Conservation (phyloP, 768 basidiomycete genomes). For the Boletus pseudo-olivaceus region DNA sequence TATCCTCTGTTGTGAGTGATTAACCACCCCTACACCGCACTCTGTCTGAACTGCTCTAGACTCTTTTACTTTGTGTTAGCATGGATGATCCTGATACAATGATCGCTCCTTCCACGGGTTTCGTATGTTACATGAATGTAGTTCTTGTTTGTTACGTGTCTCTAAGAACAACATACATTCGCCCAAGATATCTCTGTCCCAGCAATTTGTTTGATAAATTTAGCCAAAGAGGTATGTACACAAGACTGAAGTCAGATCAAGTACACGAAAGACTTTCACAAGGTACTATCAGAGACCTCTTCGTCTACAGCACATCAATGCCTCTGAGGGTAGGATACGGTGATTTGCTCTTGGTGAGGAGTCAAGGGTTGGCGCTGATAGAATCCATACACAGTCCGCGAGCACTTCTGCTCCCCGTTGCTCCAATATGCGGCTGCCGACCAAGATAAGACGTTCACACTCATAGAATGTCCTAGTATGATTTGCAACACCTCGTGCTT, state of each 20-base stretch:
- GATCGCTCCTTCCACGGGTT: conserved; percentile 3
- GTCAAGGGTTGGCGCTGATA: conserved; percentile 5
- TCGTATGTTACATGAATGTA: conserved; percentile 15
- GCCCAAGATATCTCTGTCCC: background rate
- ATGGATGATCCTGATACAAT: conserved; percentile 97
- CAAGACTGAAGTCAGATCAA: background rate
- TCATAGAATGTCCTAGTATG: conserved; percentile 88
- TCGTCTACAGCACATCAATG: conserved; percentile 13
- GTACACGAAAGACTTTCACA: background rate
- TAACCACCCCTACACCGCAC: background rate
- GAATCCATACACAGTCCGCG: conserved; percentile 50
- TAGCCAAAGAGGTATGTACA: background rate
- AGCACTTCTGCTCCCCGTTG: conserved; percentile 91
- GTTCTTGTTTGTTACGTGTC: conserved; percentile 2
- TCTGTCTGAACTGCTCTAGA: conserved; percentile 35
- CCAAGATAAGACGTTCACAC: conserved; percentile 65
- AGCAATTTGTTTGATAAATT: background rate
- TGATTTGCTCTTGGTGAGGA: conserved; percentile 2
- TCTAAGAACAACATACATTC: background rate
- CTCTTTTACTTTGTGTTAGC: conserved; percentile 93
- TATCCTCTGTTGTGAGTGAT: conserved; percentile 85
- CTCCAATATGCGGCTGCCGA: conserved; percentile 79
- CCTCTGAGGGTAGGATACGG: conserved; percentile 33
- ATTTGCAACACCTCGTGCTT: background rate
- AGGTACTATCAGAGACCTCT: background rate